These are phyloP conservation scores for Trichosporon sp. DNA, from an alignment of 1,284 basidiomycete species.

Conservation along the genomic window DNA sequence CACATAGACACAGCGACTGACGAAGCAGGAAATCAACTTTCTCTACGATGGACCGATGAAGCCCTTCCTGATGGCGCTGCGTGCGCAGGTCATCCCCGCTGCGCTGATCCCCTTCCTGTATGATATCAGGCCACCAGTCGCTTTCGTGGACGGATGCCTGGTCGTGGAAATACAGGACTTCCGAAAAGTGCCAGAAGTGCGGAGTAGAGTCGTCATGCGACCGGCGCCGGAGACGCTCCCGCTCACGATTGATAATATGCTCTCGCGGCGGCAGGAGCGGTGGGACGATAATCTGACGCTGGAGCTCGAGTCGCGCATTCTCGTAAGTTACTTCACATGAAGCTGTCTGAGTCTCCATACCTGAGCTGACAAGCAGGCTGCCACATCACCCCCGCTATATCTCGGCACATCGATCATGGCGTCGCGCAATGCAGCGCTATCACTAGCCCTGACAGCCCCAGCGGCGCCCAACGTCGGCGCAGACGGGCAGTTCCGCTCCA, in stretches of 20 bases:
- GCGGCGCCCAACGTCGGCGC: constrained; percentile 35
- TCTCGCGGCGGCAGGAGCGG: constrained; percentile 36
- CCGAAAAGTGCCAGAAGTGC: constrained; percentile 31
- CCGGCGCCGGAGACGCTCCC: constrained; percentile 45
- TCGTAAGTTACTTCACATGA: constrained; percentile 29
- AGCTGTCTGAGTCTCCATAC: too few species aligned
- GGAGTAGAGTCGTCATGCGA: constrained; percentile 46
- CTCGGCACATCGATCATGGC: constrained; percentile 47
- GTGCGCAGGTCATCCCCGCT: constrained; percentile 46
- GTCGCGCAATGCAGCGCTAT: constrained; percentile 44
- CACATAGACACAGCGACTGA: too few species aligned
- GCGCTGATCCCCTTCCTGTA: constrained; percentile 46
- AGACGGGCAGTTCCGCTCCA: constrained; percentile 31
- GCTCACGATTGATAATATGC: constrained; percentile 44
- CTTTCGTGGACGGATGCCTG: constrained; percentile 48
- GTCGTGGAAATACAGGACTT: constrained; percentile 49
- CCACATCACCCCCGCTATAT: constrained; percentile 47
- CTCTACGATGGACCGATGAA: constrained; percentile 48
- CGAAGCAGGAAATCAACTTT: constrained; percentile 35
- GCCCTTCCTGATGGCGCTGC: constrained; percentile 47
- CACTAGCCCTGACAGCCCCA: constrained; percentile 41
- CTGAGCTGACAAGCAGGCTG: constrained; percentile 33
- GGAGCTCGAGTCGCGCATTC: constrained; percentile 46
- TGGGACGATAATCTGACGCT: constrained; percentile 45
- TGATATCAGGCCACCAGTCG: constrained; percentile 41